A percentile compares a stretch with the other conserved stretches of the same genome.
Evolutionary conservation across 2,329 filamentous ascomycete species (phyloP).

Genomic region (Ceratocystis alfenasii): DNA sequence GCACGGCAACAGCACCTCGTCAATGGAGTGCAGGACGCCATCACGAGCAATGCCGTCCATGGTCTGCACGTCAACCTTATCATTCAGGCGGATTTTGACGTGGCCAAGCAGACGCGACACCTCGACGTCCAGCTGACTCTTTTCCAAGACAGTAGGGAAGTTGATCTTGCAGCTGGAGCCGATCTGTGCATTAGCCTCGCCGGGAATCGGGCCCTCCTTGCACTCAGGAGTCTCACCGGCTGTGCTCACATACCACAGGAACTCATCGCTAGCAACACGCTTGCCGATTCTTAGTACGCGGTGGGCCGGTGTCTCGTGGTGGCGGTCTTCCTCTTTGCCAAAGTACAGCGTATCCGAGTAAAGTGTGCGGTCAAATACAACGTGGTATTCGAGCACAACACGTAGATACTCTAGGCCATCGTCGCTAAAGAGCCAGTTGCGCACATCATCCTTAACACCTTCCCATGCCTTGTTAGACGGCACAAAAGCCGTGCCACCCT

Average conservation of each 20-base stretch:
- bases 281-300: neutral
- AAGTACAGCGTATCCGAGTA: slow-evolving; percentile 74
- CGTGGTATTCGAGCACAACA: slow-evolving; percentile 67
- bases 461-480: slow-evolving; percentile 72
- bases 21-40: slow-evolving; percentile 70
- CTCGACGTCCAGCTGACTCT: slow-evolving; percentile 57
- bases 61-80: slow-evolving; percentile 49
- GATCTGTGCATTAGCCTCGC: slow-evolving; percentile 4
- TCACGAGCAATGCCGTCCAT: slow-evolving; percentile 63
- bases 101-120: slow-evolving; percentile 56
- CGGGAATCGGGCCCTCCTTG: slow-evolving; percentile 17
- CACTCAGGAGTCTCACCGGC: slow-evolving; percentile 11
- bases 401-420: slow-evolving; percentile 63
- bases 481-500: slow-evolving; percentile 67
- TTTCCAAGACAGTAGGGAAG: slow-evolving; percentile 49
- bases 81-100: slow-evolving; percentile 64
- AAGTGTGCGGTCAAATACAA: slow-evolving; percentile 60
- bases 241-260: slow-evolving; percentile 13
- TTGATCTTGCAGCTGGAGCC: slow-evolving; percentile 18
- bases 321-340: slow-evolving; percentile 20
- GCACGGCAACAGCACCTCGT: slow-evolving; percentile 64
- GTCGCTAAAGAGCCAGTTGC: slow-evolving; percentile 75
- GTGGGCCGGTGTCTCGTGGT: neutral
- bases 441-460: slow-evolving; percentile 58
- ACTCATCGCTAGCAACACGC: slow-evolving; percentile 24